A percentile compares a stretch with the other conserved stretches of the same genome.
These are phyloP conservation scores for Marasmius tenuissimus DNA, from an alignment of 1,284 basidiomycete species.

Conservation along the genomic window DNA sequence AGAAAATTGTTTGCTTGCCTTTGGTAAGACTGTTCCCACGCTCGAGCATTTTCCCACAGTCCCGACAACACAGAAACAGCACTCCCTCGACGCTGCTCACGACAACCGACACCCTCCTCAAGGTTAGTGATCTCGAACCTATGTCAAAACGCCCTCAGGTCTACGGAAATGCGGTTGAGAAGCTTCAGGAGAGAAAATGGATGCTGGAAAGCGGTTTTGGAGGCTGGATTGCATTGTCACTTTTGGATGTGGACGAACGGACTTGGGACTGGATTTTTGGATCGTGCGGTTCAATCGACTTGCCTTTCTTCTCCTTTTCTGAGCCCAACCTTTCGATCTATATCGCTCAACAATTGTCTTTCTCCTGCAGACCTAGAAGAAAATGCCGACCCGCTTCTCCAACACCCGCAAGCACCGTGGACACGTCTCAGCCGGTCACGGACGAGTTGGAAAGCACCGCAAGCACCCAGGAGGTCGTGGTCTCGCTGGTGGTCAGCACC, in stretches of 20 bases:
- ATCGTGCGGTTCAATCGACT: background rate
- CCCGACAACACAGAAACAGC: background rate
- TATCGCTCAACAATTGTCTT: conserved; percentile 1
- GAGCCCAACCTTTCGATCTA: background rate
- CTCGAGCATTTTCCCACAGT: conserved; percentile 1
- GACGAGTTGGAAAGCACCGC: conserved; percentile 99
- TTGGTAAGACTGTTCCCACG: background rate
- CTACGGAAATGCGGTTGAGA: background rate
- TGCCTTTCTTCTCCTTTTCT: background rate
- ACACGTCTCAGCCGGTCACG: conserved; percentile 98
- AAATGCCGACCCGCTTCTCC: conserved; percentile 92
- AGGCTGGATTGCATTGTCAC: conserved; percentile 16
- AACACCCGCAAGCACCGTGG: conserved; percentile 99
- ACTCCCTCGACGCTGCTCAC: conserved; percentile 18
- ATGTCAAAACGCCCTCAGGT: conserved; percentile 10
- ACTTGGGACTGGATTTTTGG: conserved; percentile 41
- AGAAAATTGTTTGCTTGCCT: background rate
- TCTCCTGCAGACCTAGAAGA: conserved; percentile 36
- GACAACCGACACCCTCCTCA: conserved; percentile 49
- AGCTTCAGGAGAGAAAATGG: background rate
- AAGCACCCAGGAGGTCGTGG: conserved; percentile 99
- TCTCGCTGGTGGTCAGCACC: conserved; percentile 99
- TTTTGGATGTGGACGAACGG: conserved; percentile 29
- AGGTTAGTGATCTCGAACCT: conserved; percentile 52
- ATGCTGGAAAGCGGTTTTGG: background rate